Conservation (phyloP, 208 protist genomes). For the Trypanosoma boissoni region DNA sequence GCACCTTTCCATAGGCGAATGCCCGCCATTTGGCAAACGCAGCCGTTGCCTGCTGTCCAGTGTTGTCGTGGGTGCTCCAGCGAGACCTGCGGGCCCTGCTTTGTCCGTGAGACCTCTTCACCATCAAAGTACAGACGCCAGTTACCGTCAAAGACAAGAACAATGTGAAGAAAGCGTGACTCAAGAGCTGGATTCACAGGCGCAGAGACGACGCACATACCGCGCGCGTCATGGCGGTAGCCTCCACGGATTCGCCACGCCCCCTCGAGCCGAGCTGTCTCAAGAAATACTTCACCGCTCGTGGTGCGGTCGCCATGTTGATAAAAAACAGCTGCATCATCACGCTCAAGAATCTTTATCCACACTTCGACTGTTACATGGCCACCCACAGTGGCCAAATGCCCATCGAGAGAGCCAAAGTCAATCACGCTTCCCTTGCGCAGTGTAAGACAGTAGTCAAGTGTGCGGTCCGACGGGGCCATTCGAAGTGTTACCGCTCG, state of each 20-base stretch:
- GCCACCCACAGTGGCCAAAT: slow-evolving; percentile 59
- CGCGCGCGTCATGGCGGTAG: slow-evolving; percentile 83
- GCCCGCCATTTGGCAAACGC: slow-evolving; percentile 71
- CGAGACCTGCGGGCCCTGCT: slow-evolving; percentile 65
- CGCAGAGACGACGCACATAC: slow-evolving; percentile 68
- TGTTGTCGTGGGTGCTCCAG: slow-evolving; percentile 66
- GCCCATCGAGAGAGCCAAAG: slow-evolving; percentile 62
- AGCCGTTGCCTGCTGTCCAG: slow-evolving; percentile 79
- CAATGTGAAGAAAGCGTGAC: slow-evolving; percentile 73
- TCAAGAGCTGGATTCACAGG: slow-evolving; percentile 60
- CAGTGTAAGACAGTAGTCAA: slow-evolving; percentile 52
- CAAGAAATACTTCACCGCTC: slow-evolving; percentile 89
- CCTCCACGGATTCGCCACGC: slow-evolving; percentile 79
- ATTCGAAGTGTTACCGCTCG: slow-evolving; percentile 27
- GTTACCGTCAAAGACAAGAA: slow-evolving; percentile 83
- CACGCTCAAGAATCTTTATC: slow-evolving; percentile 72
- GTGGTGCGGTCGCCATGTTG: slow-evolving; percentile 86
- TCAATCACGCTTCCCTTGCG: slow-evolving; percentile 69
- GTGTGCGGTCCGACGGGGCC: slow-evolving; percentile 19
- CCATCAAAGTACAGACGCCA: slow-evolving; percentile 86
- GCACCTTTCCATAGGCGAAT: slow-evolving; percentile 77
- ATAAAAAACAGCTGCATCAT: slow-evolving; percentile 81
- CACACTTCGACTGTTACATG: slow-evolving; percentile 88
- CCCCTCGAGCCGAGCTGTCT: slow-evolving; percentile 74
- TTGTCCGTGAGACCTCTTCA: slow-evolving; percentile 61